These are phyloP conservation scores for Pachyrhizus erosus DNA, from an alignment of 306 rosid species.

Conservation along the genomic window DNA sequence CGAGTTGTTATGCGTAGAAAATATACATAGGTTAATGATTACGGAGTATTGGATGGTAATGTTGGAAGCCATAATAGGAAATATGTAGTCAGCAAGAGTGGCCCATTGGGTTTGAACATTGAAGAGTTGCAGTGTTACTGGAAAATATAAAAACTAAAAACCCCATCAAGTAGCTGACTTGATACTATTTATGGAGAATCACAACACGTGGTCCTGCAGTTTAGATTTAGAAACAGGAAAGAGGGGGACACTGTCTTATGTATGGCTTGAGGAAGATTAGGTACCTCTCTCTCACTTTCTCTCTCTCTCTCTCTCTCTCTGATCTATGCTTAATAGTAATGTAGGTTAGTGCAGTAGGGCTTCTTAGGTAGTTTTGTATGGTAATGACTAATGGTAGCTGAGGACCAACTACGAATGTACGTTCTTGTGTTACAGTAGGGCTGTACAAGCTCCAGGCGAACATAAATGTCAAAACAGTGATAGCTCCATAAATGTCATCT, in stretches of 20 bases:
- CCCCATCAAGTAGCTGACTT: conserved; percentile 7
- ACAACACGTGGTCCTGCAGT: conserved; percentile 34
- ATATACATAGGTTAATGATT: neutral
- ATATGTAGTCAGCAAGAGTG: neutral
- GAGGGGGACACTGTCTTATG: too few relatives aligned
- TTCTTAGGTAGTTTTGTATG: conserved; percentile 9
- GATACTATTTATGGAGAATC: conserved; percentile 30
- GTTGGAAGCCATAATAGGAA: neutral
- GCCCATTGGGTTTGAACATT: neutral
- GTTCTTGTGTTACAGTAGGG: conserved; percentile 28
- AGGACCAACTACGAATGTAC: conserved; percentile 34
- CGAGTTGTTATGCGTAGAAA: too few relatives aligned
- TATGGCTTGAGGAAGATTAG: neutral
- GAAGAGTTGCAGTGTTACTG: neutral
- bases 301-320: neutral
- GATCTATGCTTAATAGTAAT: neutral
- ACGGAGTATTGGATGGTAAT: neutral
- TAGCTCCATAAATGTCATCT: conserved; percentile 41
- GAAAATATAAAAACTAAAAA: neutral
- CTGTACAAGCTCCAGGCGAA: conserved; percentile 44
- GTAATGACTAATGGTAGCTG: conserved; percentile 38
- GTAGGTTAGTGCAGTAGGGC: neutral
- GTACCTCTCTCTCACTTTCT: neutral
- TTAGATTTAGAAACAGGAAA: conserved; percentile 19
- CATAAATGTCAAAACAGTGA: conserved; percentile 48